Conservation (phyloP, 1,139 yeast species). For the Geotrichum klebahnii region DNA sequence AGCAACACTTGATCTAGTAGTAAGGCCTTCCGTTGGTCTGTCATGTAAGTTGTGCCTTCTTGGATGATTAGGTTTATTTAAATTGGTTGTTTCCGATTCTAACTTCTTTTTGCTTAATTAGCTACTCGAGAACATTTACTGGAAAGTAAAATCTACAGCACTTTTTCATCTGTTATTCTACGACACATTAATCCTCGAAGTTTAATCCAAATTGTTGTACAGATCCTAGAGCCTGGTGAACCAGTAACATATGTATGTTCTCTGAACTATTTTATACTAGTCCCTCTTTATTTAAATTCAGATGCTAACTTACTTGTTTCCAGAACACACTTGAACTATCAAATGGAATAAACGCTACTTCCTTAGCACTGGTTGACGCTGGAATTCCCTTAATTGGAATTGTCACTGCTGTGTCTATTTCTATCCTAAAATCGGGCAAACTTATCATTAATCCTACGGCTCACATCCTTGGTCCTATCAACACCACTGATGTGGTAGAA, state of each 20-base stretch:
- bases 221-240: slow-evolving; percentile 62
- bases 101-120: slow-evolving; percentile 8
- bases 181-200: slow-evolving; percentile 77
- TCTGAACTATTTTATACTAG: background rate
- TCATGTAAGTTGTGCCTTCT: slow-evolving; percentile 39
- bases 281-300: background rate
- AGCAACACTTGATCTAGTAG: slow-evolving; percentile 73
- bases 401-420: slow-evolving; percentile 53
- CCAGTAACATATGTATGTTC: slow-evolving; percentile 32
- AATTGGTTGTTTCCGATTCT: background rate
- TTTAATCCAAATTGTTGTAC: slow-evolving; percentile 81
- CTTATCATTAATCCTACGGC: slow-evolving; percentile 47
- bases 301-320: background rate
- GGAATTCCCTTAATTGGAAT: slow-evolving; percentile 65
- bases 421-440: slow-evolving; percentile 40
- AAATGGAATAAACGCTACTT: slow-evolving; percentile 67
- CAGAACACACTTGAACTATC: slow-evolving; percentile 51
- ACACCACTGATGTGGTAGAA: slow-evolving; percentile 13
- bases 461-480: slow-evolving; percentile 21
- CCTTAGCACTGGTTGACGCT: slow-evolving; percentile 72
- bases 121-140: slow-evolving; percentile 72
- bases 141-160: slow-evolving; percentile 64
- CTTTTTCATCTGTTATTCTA: slow-evolving; percentile 59
- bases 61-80: slow-evolving; percentile 1
- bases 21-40: slow-evolving; percentile 74